phyloP scores from a whole-genome alignment of 2,329 filamentous ascomycete genomes.

The Elsinoe fawcettii region DNA sequence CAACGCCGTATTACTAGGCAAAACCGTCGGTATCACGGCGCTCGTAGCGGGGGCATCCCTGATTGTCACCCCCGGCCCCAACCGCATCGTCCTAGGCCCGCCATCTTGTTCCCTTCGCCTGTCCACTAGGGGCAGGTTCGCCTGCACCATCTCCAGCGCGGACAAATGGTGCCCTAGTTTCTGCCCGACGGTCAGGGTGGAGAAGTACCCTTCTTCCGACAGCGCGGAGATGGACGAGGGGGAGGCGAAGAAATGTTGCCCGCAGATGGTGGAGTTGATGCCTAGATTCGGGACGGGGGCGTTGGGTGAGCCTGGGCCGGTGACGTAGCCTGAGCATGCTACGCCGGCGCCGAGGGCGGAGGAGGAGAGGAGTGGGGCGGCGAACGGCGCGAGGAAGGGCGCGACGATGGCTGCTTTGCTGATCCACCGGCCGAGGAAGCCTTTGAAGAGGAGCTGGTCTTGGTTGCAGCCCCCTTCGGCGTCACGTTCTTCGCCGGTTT shows the following conservation, averaged over 20 bases:
- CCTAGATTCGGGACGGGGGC: slow-evolving; percentile 18
- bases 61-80: not conserved
- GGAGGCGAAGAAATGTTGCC: slow-evolving; percentile 39
- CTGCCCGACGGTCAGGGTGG: slow-evolving; percentile 40
- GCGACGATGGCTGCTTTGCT: slow-evolving; percentile 38
- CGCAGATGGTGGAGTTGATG: slow-evolving; percentile 34
- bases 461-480: slow-evolving; percentile 47
- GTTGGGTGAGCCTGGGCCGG: not conserved
- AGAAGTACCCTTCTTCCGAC: slow-evolving; percentile 37
- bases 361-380: slow-evolving; percentile 33
- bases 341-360: slow-evolving; percentile 38
- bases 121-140: not conserved
- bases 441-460: slow-evolving; percentile 70
- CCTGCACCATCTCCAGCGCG: slow-evolving; percentile 28
- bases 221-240: slow-evolving; percentile 36
- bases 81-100: not conserved
- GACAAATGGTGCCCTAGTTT: slow-evolving; percentile 4
- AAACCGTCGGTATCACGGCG: not conserved
- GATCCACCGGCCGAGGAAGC: slow-evolving; percentile 61
- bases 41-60: not conserved
- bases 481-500: slow-evolving; percentile 29
- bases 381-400: slow-evolving; percentile 34
- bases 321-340: slow-evolving; percentile 33
- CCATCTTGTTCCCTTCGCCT: not conserved
- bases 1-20: slow-evolving; percentile 1